Evolutionary conservation across 495 filamentous ascomycete genomes (phyloP).

Genomic region (Cryomyces minteri): DNA sequence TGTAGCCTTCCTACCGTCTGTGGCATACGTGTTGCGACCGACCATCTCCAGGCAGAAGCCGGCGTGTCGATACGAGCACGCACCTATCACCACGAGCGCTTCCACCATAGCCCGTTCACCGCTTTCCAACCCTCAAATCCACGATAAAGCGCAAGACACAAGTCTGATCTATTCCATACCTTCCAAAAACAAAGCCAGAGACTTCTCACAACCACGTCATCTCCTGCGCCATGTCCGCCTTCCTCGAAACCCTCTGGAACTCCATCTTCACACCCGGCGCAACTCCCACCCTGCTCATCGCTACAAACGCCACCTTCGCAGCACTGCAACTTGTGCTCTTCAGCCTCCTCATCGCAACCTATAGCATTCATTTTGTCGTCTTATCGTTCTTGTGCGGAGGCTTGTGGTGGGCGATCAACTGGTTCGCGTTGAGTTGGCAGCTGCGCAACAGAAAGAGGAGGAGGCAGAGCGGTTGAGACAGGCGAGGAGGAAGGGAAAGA

Average conservation of each 20-base stretch:
- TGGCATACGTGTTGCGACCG: too few species aligned
- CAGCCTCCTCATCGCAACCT: conserved; percentile 57
- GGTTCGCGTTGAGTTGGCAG: conserved; percentile 75
- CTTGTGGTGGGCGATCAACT: conserved; percentile 88
- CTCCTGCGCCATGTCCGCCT: conserved; percentile 45
- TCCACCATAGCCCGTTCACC: too few species aligned
- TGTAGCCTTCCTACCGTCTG: too few species aligned
- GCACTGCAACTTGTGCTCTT: conserved; percentile 65
- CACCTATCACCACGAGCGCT: too few species aligned
- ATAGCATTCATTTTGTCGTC: conserved; percentile 72
- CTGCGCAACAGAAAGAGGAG: conserved; percentile 43
- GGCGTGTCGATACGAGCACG: too few species aligned
- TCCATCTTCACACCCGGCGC: conserved; percentile 86
- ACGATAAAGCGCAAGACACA: too few species aligned
- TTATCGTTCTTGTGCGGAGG: conserved; percentile 61
- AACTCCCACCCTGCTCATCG: conserved; percentile 70
- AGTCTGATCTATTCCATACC: too few species aligned
- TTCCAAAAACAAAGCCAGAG: too few species aligned
- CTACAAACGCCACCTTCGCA: conserved; percentile 80
- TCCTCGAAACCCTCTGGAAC: conserved; percentile 66
- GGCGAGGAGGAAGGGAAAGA: conserved; percentile 17
- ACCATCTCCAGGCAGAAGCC: too few species aligned
- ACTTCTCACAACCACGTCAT: too few species aligned
- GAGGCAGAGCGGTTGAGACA: conserved; percentile 33
- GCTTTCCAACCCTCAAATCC: too few species aligned